phyloP scores from a whole-genome alignment of 2,329 filamentous ascomycete species.

The Neonectria hederae region DNA sequence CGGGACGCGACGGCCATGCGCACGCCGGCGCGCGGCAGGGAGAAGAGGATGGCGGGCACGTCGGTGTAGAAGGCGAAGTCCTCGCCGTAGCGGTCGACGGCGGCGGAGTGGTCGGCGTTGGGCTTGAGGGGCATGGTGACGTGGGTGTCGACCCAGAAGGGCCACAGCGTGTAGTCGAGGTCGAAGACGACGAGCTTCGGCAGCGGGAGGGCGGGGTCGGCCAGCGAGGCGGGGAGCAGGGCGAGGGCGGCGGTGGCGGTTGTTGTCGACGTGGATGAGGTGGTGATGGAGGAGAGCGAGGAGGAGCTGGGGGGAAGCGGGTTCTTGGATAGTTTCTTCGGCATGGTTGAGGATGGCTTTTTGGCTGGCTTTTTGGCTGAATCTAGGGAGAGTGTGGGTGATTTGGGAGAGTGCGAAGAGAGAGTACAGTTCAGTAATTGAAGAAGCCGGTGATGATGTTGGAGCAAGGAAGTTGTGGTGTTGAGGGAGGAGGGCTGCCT shows the following conservation, averaged over 20 bases:
- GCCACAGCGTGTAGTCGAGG: constrained; percentile 98
- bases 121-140: constrained; percentile 76
- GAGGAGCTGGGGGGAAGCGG: constrained; percentile 34
- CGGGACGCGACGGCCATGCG: constrained; percentile 80
- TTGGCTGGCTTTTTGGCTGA: too few species aligned
- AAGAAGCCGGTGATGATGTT: background rate
- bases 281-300: constrained; percentile 30
- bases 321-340: constrained; percentile 46
- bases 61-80: constrained; percentile 75
- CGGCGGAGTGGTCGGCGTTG: constrained; percentile 53
- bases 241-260: constrained; percentile 45
- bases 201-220: constrained; percentile 69
- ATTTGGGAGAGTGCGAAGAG: background rate
- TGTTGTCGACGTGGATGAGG: constrained; percentile 41
- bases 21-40: constrained; percentile 59
- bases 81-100: constrained; percentile 69
- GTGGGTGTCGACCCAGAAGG: constrained; percentile 97
- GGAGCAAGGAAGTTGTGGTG: constrained; percentile 16
- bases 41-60: constrained; percentile 72
- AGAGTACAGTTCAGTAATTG: background rate
- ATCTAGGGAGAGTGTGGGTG: too few species aligned
- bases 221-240: constrained; percentile 54
- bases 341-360: constrained; percentile 35
- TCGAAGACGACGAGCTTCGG: constrained; percentile 91
- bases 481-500: constrained; percentile 22